These are phyloP conservation scores for Saturnispora hagleri DNA, from an alignment of 805 yeast species.

Conservation along the genomic window DNA sequence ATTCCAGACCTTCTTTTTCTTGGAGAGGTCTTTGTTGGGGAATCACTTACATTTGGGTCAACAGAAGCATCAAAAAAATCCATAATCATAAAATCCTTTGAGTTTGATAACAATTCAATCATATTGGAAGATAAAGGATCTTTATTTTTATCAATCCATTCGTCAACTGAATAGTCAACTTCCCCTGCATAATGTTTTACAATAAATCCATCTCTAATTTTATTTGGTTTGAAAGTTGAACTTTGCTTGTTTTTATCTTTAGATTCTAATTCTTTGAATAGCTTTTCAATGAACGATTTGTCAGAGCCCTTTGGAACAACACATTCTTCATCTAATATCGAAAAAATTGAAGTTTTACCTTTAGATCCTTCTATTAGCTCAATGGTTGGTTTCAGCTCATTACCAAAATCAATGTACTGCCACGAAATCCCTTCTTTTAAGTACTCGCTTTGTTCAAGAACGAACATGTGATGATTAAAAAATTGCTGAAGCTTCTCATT, in stretches of 20 bases:
- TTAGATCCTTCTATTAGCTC: conserved; percentile 69
- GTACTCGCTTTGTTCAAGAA: conserved; percentile 52
- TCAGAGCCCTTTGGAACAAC: conserved; percentile 89
- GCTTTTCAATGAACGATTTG: conserved; percentile 68
- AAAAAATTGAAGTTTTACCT: conserved; percentile 65
- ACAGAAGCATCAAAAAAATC: conserved; percentile 35
- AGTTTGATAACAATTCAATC: conserved; percentile 47
- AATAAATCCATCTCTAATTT: conserved; percentile 67
- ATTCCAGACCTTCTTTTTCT: conserved; percentile 24
- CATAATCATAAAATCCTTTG: conserved; percentile 41
- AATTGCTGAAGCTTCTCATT: conserved; percentile 54
- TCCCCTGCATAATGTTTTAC: conserved; percentile 92
- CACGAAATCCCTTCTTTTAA: conserved; percentile 50
- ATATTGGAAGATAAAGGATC: conserved; percentile 84
- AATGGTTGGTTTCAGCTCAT: conserved; percentile 88
- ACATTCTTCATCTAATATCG: conserved; percentile 89
- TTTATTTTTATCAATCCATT: conserved; percentile 90
- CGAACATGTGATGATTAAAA: conserved; percentile 54
- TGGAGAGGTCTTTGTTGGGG: conserved; percentile 22
- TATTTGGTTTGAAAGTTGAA: conserved; percentile 59
- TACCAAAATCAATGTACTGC: conserved; percentile 87
- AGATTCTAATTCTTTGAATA: conserved; percentile 55
- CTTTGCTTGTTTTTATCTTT: conserved; percentile 22
- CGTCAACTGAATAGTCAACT: conserved; percentile 87
- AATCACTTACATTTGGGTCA: conserved; percentile 21